Base-by-base conservation (phyloP, 2,329 filamentous ascomycete genomes). In the Tolypocladium sp. region DNA sequence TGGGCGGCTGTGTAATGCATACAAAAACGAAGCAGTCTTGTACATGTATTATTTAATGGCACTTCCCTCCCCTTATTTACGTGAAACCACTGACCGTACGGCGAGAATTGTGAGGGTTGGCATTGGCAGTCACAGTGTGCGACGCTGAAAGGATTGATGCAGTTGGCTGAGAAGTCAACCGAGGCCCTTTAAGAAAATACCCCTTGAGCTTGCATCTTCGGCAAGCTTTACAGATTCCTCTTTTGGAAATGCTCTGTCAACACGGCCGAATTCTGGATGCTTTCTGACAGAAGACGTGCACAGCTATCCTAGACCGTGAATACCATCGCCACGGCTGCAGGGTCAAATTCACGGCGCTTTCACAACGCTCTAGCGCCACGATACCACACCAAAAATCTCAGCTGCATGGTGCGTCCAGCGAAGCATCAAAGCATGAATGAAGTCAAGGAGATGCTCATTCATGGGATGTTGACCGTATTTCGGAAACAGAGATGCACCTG, bases 31-130 rank as follows among this genome's bases (percentile, higher is more conserved):
- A 57, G 25, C 56, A 57, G 56, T 46, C 56, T 57, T 59, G 58
- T 57, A 59, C 60, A 61, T 61, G 37, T 62, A 63, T 61, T 54
- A 35, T 59, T 59, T 52, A 60, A 62, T 62, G 59, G 44, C 54
- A 62, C 60, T 56, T 60, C 46, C 56, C 59, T 55, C 58, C 58
- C 52, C 41, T 17, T 20, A 25, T 37, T 30, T 7, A 12, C 17
- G 20, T 10, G 33, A 40, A n/a, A n/a, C n/a, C n/a, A n/a, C n/a
- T n/a, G n/a, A n/a, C 20, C 22, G 2, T n/a, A 4, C 10, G 10
- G 10, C 27, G 46, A 51, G 8, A 33, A n/a, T 6, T 5, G 46
- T 15, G 27, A 20, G 17, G 46, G 17, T 33, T 33, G 25, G 2
- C 25, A 10, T 10, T 0, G 44, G 22, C 13, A 17, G 44, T 15